phyloP scores from a whole-genome alignment of 1,139 yeast genomes.

The Yamadazyma atmosphaerica region DNA sequence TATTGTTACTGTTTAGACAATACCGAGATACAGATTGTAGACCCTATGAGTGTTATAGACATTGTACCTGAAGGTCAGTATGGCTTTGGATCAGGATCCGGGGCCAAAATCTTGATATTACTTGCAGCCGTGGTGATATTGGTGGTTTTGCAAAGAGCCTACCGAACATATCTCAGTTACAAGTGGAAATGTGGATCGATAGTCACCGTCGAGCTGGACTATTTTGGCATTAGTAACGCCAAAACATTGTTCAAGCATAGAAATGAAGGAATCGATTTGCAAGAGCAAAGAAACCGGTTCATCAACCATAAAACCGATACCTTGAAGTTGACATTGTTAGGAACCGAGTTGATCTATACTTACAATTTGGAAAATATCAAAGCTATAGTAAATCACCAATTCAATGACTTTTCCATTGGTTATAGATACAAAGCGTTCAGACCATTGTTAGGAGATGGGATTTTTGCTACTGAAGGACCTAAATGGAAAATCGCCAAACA shows the following conservation, averaged over 20 bases:
- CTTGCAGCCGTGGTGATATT: background rate
- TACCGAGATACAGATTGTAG: background rate
- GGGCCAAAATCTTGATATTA: background rate
- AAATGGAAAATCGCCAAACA: slow-evolving; percentile 60
- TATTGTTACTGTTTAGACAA: too few relatives aligned
- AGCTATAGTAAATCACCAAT: slow-evolving; percentile 42
- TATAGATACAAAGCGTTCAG: slow-evolving; percentile 42
- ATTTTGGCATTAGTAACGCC: slow-evolving; percentile 14
- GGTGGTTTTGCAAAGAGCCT: slow-evolving; percentile 5
- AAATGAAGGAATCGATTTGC: slow-evolving; percentile 15
- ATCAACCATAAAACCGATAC: slow-evolving; percentile 13
- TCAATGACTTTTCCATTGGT: slow-evolving; percentile 54
- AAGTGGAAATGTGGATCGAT: slow-evolving; percentile 13
- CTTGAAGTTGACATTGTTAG: slow-evolving; percentile 12
- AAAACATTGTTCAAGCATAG: slow-evolving; percentile 12
- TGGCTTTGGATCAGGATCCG: background rate
- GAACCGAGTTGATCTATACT: slow-evolving; percentile 20
- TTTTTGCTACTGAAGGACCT: slow-evolving; percentile 55
- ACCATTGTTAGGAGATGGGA: slow-evolving; percentile 57
- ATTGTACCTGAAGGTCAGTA: background rate
- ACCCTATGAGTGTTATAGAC: background rate
- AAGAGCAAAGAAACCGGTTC: slow-evolving; percentile 12
- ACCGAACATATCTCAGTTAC: slow-evolving; percentile 7
- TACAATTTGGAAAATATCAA: slow-evolving; percentile 35
- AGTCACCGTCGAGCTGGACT: slow-evolving; percentile 12